phyloP scores from a whole-genome alignment of 2,329 filamentous ascomycete species.

The Aspergillus uvarum region DNA sequence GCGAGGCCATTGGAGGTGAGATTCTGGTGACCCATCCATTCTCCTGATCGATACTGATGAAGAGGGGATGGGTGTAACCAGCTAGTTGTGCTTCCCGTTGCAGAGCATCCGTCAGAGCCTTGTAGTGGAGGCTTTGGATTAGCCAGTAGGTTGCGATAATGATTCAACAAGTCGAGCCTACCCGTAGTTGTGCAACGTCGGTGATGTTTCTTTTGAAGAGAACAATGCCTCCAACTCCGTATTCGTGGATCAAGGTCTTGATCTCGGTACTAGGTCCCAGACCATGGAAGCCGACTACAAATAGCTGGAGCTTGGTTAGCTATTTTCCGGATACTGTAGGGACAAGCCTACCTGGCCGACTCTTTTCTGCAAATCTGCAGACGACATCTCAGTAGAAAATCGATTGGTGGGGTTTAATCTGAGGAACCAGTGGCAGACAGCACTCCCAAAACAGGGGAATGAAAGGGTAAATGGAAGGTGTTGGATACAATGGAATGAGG shows the following conservation, averaged over 20 bases:
- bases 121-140: not conserved
- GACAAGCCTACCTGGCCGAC: slow-evolving; percentile 34
- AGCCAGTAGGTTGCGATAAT: not conserved
- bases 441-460: not conserved
- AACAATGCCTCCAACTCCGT: slow-evolving; percentile 44
- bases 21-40: slow-evolving; percentile 48
- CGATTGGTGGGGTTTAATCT: too few relatives aligned
- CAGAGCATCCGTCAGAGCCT: slow-evolving; percentile 36
- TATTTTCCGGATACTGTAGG: not conserved
- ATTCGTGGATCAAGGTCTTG: slow-evolving; percentile 43
- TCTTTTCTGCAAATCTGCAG: slow-evolving; percentile 29
- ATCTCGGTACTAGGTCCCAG: slow-evolving; percentile 41
- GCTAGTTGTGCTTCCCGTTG: slow-evolving; percentile 42
- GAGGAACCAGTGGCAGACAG: not conserved
- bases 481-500: not conserved
- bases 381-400: slow-evolving; percentile 17
- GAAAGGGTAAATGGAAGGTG: too few relatives aligned
- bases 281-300: slow-evolving; percentile 47
- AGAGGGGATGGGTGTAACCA: slow-evolving; percentile 41
- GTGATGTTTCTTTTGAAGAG: slow-evolving; percentile 46
- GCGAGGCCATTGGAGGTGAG: slow-evolving; percentile 40
- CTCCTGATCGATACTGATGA: slow-evolving; percentile 49
- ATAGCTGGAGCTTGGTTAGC: slow-evolving; percentile 34
- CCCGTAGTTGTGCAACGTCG: slow-evolving; percentile 40
- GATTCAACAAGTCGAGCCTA: slow-evolving; percentile 7